Base-by-base conservation (phyloP, 1,284 basidiomycete species). In the Ganoderma lucidum region DNA sequence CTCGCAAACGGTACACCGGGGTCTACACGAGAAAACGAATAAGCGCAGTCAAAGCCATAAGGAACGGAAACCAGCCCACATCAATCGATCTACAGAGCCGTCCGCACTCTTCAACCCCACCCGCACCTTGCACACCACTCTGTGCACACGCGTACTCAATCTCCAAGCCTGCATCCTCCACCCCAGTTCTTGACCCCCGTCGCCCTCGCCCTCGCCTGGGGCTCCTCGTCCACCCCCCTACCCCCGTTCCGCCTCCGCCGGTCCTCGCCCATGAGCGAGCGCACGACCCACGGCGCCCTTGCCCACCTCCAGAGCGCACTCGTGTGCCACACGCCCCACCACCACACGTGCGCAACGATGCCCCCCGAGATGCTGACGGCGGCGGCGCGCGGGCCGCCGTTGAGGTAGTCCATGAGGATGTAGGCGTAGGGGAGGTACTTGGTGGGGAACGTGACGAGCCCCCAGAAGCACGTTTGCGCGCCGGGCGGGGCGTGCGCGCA, bases 341-440 rank as follows among this genome's bases (percentile, higher is more conserved):
- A 93, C 93, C 93, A 96, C 3, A 87, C 79, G 76, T 96, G 93
- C 0, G 93, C 95, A 0, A 91, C 86, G 51, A 94, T 83, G 28
- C 93, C 85, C 1, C 95, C 95, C 0, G 91, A 91, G 39, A 93
- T 78, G 62, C 86, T 82, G 65, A 83, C 77, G 1, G 89, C 86
- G 3, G 89, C 92, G 3, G 85, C 85, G 0, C 67, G 48, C 0
- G 88, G 88, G 3, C 95, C 95, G 14, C 82, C 89, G 70, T 85
- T 85, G 74, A 96, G 77, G 51, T 93, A 77, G 79, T 96, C 94
- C 75, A 96, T 80, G 45, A 76, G 87, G 64, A 96, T 86, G 75
- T 96, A 85, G 53, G 88, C 85, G 76, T 91, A 95, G 0, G 96
- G 94, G 71, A 93, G 87, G 79, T 92, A 96, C 69, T 83, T 81